phyloP scores from a whole-genome alignment of 2,329 filamentous ascomycete genomes.

The Colletotrichum sidae region DNA sequence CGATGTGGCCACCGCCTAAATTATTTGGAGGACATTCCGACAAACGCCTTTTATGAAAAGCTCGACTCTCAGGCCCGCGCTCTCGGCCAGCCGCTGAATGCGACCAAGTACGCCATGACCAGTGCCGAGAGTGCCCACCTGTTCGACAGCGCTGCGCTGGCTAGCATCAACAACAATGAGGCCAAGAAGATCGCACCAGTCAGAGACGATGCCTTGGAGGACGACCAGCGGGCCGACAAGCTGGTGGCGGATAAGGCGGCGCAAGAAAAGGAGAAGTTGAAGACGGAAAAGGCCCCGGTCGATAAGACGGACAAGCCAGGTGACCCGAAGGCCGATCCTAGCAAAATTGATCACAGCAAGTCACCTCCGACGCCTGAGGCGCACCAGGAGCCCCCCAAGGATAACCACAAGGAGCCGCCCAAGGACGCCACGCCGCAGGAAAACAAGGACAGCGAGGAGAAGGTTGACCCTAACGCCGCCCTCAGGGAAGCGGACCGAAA shows the following conservation, averaged over 20 bases:
- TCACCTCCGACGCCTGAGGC: background rate
- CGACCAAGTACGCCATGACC: slow-evolving; percentile 36
- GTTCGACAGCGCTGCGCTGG: slow-evolving; percentile 35
- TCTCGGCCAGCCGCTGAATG: slow-evolving; percentile 34
- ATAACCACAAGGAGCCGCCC: background rate
- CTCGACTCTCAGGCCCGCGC: slow-evolving; percentile 31
- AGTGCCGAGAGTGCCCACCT: slow-evolving; percentile 25
- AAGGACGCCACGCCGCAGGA: background rate
- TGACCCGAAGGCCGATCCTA: slow-evolving; percentile 31
- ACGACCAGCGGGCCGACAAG: slow-evolving; percentile 34
- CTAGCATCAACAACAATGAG: slow-evolving; percentile 22
- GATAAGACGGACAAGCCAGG: slow-evolving; percentile 28
- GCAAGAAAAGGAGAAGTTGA: slow-evolving; percentile 27
- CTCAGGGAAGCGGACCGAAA: slow-evolving; percentile 28
- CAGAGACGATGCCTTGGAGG: slow-evolving; percentile 32
- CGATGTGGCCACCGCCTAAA: slow-evolving; percentile 39
- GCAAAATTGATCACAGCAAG: slow-evolving; percentile 11
- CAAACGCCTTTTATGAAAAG: slow-evolving; percentile 36
- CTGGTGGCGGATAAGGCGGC: slow-evolving; percentile 21
- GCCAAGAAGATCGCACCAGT: slow-evolving; percentile 27
- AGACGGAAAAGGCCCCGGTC: slow-evolving; percentile 29
- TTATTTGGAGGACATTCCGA: slow-evolving; percentile 34
- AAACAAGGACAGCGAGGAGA: slow-evolving; percentile 29
- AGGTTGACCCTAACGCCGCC: slow-evolving; percentile 36
- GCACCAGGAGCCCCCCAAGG: slow-evolving; percentile 5